Evolutionary conservation across 1,284 basidiomycete genomes (phyloP), one percentile per base, ranked within the genome.

Genomic region (Ganoderma resinaceum): DNA sequence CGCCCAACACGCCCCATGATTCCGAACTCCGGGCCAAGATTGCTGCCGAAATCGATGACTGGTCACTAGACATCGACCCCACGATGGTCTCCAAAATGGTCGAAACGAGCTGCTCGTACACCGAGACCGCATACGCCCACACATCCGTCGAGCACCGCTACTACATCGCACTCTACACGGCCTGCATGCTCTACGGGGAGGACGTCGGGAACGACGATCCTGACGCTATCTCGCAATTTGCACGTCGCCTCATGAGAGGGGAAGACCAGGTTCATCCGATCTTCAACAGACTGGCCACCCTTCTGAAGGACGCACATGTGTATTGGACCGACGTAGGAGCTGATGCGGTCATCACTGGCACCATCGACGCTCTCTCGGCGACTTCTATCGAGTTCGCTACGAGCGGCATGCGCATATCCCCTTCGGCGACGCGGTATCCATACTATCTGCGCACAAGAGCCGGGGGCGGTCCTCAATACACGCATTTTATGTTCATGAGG

Each of bases 181-280:
- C 72, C 9, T 73, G 69, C 62, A 70, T 73, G 72, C 67, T 73
- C 46, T 73, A 73, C 53, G 72, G 66, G 61, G 72, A 73, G 23
- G 72, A 73, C 16, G 66, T 70, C 4, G 69, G 72, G 29, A 66
- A 58, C n/a, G 49, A 66, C 40, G 66, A 73, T 38, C 66, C 69
- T 9, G 62, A 69, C 8, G 65, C 69, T 26, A 64, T 73, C 29
- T 61, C 66, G 6, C 67, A 73, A 16, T 73, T 73, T 55, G 69
- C 67, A 6, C 69, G 69, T 23, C 67, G 72, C 18, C 62, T 73
- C 5, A 65, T 73, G n/a, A 43, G 35, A 11, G 72, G 72, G 8
- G 49, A 67, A 33, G 58, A 35, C 23, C 72, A 73, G 55, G 58
- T 70, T 35, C 67, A 62, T 40, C 66, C 72, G 0, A 69, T 73